Evolutionary conservation across 805 yeast species (phyloP).

Genomic region (Wickerhamiella bombiphila): DNA sequence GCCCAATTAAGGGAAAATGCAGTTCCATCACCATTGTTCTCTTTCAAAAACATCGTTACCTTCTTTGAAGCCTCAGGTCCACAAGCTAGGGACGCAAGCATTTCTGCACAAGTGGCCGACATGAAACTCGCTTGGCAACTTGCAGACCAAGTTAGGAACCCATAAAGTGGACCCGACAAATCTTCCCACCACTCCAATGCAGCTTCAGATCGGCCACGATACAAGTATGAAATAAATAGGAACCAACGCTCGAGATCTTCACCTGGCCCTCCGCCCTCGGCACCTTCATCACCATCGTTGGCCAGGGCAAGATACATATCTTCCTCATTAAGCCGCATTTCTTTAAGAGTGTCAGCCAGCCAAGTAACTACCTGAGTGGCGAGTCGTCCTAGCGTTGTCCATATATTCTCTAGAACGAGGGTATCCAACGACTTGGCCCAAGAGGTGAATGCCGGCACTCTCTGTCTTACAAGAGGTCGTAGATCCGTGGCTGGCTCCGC

Average conservation of each 20-base stretch:
- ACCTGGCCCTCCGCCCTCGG: constrained; percentile 27
- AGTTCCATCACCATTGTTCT: constrained; percentile 20
- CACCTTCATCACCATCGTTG: constrained; percentile 3
- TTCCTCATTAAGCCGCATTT: constrained; percentile 27
- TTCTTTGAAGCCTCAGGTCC: constrained; percentile 43
- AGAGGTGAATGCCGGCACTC: constrained; percentile 18
- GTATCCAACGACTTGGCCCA: constrained; percentile 9
- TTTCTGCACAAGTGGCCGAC: constrained; percentile 64
- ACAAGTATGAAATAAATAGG: constrained; percentile 55
- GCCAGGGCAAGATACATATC: constrained; percentile 22
- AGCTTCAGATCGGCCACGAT: constrained; percentile 43
- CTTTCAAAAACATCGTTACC: constrained; percentile 8
- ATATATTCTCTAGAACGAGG: constrained; percentile 9
- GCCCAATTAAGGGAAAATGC: constrained; percentile 29
- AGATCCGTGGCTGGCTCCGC: background rate
- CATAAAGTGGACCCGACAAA: constrained; percentile 49
- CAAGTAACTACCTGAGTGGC: constrained; percentile 22
- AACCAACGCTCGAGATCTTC: constrained; percentile 85
- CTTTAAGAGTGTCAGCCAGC: constrained; percentile 27
- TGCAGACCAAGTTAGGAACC: constrained; percentile 81
- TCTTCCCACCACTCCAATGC: constrained; percentile 55
- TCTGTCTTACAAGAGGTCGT: constrained; percentile 14
- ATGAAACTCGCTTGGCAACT: constrained; percentile 58
- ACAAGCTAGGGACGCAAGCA: constrained; percentile 60
- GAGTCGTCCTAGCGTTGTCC: constrained; percentile 16